phyloP scores from a whole-genome alignment of 2,329 filamentous ascomycete genomes.

The Nothophaeocryptopus gaeumannii region DNA sequence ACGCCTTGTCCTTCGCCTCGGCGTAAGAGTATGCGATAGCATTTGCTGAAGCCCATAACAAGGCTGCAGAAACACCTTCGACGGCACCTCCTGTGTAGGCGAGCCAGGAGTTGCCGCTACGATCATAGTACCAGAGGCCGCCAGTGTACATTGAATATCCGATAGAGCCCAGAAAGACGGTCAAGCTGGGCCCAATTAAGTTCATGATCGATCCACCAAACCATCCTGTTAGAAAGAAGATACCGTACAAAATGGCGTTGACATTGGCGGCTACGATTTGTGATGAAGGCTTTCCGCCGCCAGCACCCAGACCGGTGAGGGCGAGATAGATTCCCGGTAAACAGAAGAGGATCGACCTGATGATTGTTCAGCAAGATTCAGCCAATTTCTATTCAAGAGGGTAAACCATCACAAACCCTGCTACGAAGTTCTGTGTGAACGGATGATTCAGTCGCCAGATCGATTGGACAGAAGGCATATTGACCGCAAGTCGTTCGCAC shows the following conservation, averaged over 20 bases:
- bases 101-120: slow-evolving; percentile 2
- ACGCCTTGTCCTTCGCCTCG: slow-evolving; percentile 1
- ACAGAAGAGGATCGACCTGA: background rate
- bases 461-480: background rate
- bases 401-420: background rate
- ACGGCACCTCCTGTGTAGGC: slow-evolving; percentile 4
- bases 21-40: slow-evolving; percentile 3
- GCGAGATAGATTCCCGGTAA: slow-evolving; percentile 6
- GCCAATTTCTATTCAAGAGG: too few relatives aligned
- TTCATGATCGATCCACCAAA: slow-evolving; percentile 7
- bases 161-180: slow-evolving; percentile 1
- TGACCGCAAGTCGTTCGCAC: background rate
- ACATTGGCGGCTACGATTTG: slow-evolving; percentile 5
- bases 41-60: background rate
- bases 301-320: slow-evolving; percentile 7
- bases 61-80: slow-evolving; percentile 14
- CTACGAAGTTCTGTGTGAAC: slow-evolving; percentile 2
- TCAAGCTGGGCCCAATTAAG: slow-evolving; percentile 3
- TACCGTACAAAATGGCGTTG: slow-evolving; percentile 10
- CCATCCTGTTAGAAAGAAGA: slow-evolving; percentile 9
- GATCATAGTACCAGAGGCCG: slow-evolving; percentile 3
- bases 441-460: background rate
- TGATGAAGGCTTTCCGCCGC: slow-evolving; percentile 8
- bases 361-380: too few relatives aligned
- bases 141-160: slow-evolving; percentile 1